Conservation (phyloP, 2,329 filamentous ascomycete species). For the Cryphonectria parasitica region DNA sequence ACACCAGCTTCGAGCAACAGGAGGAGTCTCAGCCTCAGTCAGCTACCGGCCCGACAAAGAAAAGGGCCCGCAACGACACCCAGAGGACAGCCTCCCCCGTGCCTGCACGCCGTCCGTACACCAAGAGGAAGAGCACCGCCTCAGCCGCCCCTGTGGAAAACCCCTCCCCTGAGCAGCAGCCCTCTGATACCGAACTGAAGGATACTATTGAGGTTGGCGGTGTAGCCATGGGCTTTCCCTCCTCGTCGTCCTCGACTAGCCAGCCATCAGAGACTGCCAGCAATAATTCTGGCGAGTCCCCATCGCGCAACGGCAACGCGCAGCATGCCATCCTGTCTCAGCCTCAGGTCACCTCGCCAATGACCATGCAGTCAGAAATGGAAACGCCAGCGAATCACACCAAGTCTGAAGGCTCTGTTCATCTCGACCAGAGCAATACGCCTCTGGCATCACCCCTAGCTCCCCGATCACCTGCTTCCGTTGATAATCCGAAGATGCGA, state of each 20-base stretch:
- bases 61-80: slow-evolving; percentile 20
- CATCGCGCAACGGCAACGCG: slow-evolving; percentile 1
- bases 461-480: neutral
- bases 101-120: slow-evolving; percentile 40
- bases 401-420: neutral
- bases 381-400: neutral
- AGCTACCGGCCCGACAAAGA: slow-evolving; percentile 5
- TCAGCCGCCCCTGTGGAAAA: slow-evolving; percentile 30
- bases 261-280: slow-evolving; percentile 29
- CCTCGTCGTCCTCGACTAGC: slow-evolving; percentile 22
- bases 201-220: slow-evolving; percentile 63
- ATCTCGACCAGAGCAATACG: neutral
- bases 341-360: slow-evolving; percentile 17
- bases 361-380: neutral
- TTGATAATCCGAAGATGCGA: neutral
- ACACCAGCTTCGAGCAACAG: slow-evolving; percentile 18
- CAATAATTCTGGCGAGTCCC: slow-evolving; percentile 23
- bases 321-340: slow-evolving; percentile 1
- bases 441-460: neutral
- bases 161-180: slow-evolving; percentile 40
- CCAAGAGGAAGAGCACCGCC: slow-evolving; percentile 43
- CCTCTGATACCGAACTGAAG: slow-evolving; percentile 52
- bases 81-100: slow-evolving; percentile 39
- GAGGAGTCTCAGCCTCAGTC: slow-evolving; percentile 3
- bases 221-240: slow-evolving; percentile 18